Base-by-base conservation (phyloP, 2,329 filamentous ascomycete genomes). In the Epichloe coenophiala region DNA sequence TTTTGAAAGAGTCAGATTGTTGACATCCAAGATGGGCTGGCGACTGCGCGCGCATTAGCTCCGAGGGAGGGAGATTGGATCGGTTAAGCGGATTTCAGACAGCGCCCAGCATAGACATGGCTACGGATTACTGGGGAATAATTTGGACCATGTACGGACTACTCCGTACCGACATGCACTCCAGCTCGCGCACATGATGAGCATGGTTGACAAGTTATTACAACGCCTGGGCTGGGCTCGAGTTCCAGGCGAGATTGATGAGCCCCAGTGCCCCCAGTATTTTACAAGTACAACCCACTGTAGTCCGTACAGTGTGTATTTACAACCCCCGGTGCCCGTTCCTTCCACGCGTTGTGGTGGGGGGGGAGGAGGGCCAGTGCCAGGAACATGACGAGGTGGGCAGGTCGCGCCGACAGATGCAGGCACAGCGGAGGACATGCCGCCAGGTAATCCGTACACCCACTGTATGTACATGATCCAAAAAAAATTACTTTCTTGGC, bases 51-150 rank as follows among this genome's bases (percentile, higher is more conserved):
- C 47, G 21, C 23, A 21, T 23, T 35, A 47, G 36, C 35, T 45
- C 31, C 48, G 11, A 48, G 45, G 45, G 48, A 53, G 44, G 49
- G 51, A 49, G 45, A 51, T 53, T 53, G 48, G 27, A 48, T 23
- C 37, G 21, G 39, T 37, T 21, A 50, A 11, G 40, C 45, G 48
- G 35, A 40, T 45, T 50, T 33, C 42, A 21, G 36, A 50, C 23
- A 35, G 45, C 23, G 46, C 27, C 23, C 50, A 45, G 47, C 41
- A 44, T 38, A 49, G 47, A 27, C 46, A 45, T 17, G 38, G 47
- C 40, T 41, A 21, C 21, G 21, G 21, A 21, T 21, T 21, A 33
- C 33, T n/a, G 35, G 27, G n/a, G 37, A 15, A 47, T 15, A 47
- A 40, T 17, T 23, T 23, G 37, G 17, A 31, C 19, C 17, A 17